These are phyloP conservation scores for Fagus sylvatica DNA, from an alignment of 306 rosid genomes.

Conservation along the genomic window DNA sequence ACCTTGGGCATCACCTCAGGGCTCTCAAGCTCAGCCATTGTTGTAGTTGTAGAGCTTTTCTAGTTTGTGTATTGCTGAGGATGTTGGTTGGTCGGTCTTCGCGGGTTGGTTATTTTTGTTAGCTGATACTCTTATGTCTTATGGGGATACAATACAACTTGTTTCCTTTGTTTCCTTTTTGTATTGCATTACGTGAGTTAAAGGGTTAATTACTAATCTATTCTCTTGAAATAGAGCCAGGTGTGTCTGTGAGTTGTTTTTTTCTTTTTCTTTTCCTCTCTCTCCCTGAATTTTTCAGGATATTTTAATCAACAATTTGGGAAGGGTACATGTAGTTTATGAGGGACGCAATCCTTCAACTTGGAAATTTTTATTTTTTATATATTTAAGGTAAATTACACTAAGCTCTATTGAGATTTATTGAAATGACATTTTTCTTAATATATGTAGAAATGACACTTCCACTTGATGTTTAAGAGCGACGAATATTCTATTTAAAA, in stretches of 20 bases:
- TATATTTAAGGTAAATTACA: too few relatives aligned
- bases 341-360: too few relatives aligned
- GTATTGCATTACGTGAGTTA: conserved; percentile 1
- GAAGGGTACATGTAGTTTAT: too few relatives aligned
- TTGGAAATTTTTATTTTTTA: too few relatives aligned
- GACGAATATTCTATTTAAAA: too few relatives aligned
- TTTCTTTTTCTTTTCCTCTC: background rate
- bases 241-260: background rate
- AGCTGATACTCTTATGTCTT: background rate
- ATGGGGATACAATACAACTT: background rate
- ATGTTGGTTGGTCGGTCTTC: background rate
- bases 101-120: background rate
- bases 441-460: too few relatives aligned
- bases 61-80: background rate
- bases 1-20: conserved; percentile 70
- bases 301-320: background rate
- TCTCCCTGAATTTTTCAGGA: background rate
- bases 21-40: conserved; percentile 86
- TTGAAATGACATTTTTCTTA: too few relatives aligned
- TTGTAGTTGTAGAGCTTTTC: background rate
- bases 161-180: background rate
- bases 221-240: background rate
- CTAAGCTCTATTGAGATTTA: too few relatives aligned
- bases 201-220: background rate
- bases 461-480: too few relatives aligned